Conservation (phyloP, 345 rosid species). For the Xanthoceras sorbifolium region DNA sequence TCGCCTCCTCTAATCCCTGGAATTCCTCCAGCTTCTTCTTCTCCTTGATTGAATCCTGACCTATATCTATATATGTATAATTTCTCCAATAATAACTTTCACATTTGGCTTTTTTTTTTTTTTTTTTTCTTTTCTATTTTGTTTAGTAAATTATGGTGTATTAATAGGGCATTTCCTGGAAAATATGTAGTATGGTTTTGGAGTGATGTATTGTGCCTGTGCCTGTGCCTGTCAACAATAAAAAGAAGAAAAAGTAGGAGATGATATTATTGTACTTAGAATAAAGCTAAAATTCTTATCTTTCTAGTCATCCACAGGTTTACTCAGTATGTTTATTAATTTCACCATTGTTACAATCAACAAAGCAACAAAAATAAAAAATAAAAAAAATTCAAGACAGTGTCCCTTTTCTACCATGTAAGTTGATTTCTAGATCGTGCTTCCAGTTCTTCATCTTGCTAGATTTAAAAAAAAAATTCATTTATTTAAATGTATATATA, state of each 20-base stretch:
- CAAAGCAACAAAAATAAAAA: no score
- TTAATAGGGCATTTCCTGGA: background rate
- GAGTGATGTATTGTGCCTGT: background rate
- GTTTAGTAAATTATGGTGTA: background rate
- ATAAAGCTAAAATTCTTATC: background rate
- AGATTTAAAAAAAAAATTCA: no score
- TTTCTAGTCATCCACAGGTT: no score
- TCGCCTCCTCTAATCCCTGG: conserved; percentile 43
- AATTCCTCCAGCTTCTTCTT: conserved; percentile 44
- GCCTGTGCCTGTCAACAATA: background rate
- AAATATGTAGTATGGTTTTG: background rate
- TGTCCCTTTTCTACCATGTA: no score
- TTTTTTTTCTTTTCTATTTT: background rate
- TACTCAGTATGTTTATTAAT: no score
- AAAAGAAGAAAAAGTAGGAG: background rate
- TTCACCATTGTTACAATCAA: no score
- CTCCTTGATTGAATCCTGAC: conserved; percentile 27
- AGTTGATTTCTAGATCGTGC: no score
- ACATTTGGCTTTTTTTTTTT: background rate
- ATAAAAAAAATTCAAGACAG: no score
- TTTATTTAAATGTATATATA: no score
- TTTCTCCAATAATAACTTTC: conserved; percentile 7
- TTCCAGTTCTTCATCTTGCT: no score
- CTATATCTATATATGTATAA: conserved; percentile 2
- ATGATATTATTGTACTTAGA: conserved; percentile 4